phyloP scores from a whole-genome alignment of 83 land plant genomes.

The Thuja plicata region DNA sequence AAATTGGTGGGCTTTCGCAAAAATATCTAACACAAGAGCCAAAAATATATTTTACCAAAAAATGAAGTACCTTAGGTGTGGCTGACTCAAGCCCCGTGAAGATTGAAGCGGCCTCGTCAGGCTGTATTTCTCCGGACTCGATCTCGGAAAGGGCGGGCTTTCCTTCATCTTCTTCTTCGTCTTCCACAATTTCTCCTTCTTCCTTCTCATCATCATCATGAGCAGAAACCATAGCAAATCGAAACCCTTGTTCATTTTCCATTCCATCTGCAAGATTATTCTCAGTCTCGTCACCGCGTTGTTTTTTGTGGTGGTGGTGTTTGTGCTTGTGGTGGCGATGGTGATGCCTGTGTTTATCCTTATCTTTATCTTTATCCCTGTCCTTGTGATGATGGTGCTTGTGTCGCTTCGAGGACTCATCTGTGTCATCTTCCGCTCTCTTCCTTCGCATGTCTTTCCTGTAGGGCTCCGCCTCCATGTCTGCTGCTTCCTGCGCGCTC shows the following conservation, averaged over 20 bases:
- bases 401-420: conserved; percentile 45
- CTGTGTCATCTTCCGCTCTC: conserved; percentile 18
- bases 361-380: conserved; percentile 21
- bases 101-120: conserved; percentile 11
- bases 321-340: conserved; percentile 23
- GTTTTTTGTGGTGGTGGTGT: conserved; percentile 18
- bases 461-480: not conserved
- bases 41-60: not conserved
- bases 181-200: conserved; percentile 79
- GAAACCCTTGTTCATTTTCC: not conserved
- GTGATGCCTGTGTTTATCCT: not conserved
- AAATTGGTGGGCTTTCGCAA: not conserved
- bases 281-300: not conserved
- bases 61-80: not conserved
- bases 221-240: not conserved
- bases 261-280: not conserved
- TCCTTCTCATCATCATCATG: conserved; percentile 53
- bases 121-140: conserved; percentile 47
- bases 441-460: not conserved
- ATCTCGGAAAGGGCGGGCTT: conserved; percentile 24
- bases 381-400: conserved; percentile 53
- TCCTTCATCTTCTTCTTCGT: conserved; percentile 24
- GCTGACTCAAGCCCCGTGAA: not conserved
- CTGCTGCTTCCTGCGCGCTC: not conserved
- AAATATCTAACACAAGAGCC: not conserved